Evolutionary conservation across 2,329 filamentous ascomycete species (phyloP).

Genomic region (Metarhizium humberi): DNA sequence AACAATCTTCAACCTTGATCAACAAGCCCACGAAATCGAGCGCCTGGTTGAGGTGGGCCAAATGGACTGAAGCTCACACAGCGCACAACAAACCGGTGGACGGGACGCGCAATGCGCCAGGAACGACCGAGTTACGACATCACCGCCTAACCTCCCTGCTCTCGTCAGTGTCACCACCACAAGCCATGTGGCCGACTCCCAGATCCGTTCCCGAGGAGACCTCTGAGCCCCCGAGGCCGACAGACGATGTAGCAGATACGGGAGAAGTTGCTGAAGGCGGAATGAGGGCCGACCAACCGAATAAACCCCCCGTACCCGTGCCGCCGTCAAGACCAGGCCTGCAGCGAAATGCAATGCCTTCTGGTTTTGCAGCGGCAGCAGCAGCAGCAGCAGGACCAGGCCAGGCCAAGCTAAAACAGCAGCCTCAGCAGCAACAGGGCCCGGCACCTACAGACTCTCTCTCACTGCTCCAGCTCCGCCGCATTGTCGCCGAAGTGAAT

Average conservation of each 20-base stretch:
- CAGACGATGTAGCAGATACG: slow-evolving; percentile 32
- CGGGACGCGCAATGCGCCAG: slow-evolving; percentile 9
- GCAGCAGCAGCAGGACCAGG: slow-evolving; percentile 11
- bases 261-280: slow-evolving; percentile 23
- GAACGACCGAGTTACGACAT: slow-evolving; percentile 2
- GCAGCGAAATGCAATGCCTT: slow-evolving; percentile 16
- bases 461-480: slow-evolving; percentile 63
- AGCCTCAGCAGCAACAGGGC: slow-evolving; percentile 21
- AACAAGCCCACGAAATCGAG: neutral
- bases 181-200: slow-evolving; percentile 29
- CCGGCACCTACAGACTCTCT: slow-evolving; percentile 54
- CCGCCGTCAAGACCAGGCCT: slow-evolving; percentile 11
- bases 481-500: slow-evolving; percentile 65
- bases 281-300: slow-evolving; percentile 24
- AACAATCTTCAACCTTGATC: neutral
- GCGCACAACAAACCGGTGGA: neutral
- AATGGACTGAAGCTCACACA: neutral
- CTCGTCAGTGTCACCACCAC: slow-evolving; percentile 12
- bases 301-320: slow-evolving; percentile 18
- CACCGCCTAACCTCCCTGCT: neutral
- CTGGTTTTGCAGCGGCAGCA: slow-evolving; percentile 6
- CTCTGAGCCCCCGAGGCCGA: slow-evolving; percentile 10
- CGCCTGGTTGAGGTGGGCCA: neutral
- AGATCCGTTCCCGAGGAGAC: neutral
- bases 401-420: slow-evolving; percentile 9